These are phyloP conservation scores for Aquilaria agallochum DNA, from an alignment of 441 rosid genomes.

Conservation along the genomic window DNA sequence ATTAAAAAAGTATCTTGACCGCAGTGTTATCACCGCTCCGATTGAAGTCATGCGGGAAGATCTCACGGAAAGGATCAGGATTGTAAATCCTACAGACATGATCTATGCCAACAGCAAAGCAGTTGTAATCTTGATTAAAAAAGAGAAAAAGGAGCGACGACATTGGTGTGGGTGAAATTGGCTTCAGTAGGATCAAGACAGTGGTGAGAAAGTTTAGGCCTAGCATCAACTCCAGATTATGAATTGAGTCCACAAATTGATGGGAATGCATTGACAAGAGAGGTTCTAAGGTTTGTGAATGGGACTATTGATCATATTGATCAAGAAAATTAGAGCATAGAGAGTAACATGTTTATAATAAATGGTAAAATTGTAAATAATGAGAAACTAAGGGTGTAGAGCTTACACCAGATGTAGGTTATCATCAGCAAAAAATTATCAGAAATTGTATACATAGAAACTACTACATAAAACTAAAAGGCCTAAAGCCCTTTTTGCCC, in stretches of 20 bases:
- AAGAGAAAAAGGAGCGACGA: constrained; percentile 34
- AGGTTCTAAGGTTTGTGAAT: constrained; percentile 27
- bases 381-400: too few species aligned
- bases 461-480: too few species aligned
- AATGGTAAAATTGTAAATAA: too few species aligned
- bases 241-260: constrained; percentile 22
- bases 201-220: constrained; percentile 18
- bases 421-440: too few species aligned
- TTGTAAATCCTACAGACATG: constrained; percentile 79
- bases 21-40: constrained; percentile 29
- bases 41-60: constrained; percentile 84
- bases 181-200: constrained; percentile 4
- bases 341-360: too few species aligned
- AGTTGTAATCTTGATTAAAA: constrained; percentile 66
- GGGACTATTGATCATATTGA: constrained; percentile 3
- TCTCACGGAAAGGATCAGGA: constrained; percentile 85
- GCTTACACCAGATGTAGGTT: too few species aligned
- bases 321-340: constrained; percentile 17
- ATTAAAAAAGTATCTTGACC: constrained; percentile 42
- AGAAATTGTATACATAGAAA: too few species aligned
- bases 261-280: constrained; percentile 29
- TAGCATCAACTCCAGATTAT: constrained; percentile 8
- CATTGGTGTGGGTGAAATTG: constrained; percentile 9
- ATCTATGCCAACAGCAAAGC: constrained; percentile 77
- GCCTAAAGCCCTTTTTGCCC: too few species aligned